These are phyloP conservation scores for Lentinula guzmanii DNA, from an alignment of 768 basidiomycete genomes.

Conservation along the genomic window DNA sequence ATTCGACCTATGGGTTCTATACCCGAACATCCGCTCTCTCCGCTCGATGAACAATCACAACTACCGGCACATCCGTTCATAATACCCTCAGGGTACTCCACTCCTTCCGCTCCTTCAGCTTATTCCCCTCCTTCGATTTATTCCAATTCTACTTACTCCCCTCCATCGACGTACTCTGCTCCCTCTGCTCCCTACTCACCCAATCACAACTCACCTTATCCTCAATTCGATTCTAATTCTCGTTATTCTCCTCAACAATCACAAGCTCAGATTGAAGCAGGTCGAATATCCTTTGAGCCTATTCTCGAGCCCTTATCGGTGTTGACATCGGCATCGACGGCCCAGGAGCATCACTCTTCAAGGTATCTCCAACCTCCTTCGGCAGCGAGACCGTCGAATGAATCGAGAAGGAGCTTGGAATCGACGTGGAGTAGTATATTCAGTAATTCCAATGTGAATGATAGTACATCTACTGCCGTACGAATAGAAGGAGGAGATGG, in stretches of 20 bases:
- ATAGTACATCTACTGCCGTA: constrained; percentile 20
- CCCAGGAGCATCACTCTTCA: no score
- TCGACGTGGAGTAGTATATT: constrained; percentile 35
- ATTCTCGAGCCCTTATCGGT: constrained; percentile 26
- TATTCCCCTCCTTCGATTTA: constrained; percentile 14
- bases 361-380: not conserved
- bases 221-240: not conserved
- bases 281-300: constrained; percentile 55
- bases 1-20: constrained; percentile 32
- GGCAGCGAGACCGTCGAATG: constrained; percentile 18
- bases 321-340: no score
- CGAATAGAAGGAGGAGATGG: not conserved
- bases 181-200: not conserved
- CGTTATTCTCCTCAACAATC: constrained; percentile 9
- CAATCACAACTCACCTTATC: not conserved
- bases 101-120: constrained; percentile 14
- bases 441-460: constrained; percentile 10
- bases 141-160: constrained; percentile 15
- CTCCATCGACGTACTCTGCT: not conserved
- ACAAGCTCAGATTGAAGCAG: constrained; percentile 9
- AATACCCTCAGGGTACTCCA: not conserved
- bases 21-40: constrained; percentile 28
- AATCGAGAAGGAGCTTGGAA: constrained; percentile 41
- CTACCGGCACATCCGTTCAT: not conserved
- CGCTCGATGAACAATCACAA: constrained; percentile 4